Evolutionary conservation across 768 basidiomycete species (phyloP), one percentile per base, ranked within the genome.

Genomic region (Pluteus cervinus): DNA sequence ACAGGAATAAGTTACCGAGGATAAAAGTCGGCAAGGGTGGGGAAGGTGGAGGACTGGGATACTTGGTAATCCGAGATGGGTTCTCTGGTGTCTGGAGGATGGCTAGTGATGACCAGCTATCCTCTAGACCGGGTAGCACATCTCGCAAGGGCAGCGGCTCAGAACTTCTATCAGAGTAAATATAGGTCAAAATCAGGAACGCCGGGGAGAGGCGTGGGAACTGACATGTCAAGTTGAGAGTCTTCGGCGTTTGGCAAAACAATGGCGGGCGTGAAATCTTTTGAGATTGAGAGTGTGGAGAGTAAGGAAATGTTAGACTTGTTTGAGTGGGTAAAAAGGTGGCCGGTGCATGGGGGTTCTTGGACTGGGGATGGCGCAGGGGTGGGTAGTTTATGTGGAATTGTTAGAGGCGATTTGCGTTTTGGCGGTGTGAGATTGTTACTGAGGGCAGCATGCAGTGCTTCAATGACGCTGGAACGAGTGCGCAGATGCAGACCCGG

Each of bases 1-100:
- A 90, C 22, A 97, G 58, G 35, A 83, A 72, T 15, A 98, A 62
- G 56, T 98, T 97, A n/a, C 93, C 93, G 7, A 94, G 60, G 9
- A 51, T 51, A 20, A 62, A 59, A 39, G 43, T 36, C 2, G 42
- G 43, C 12, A 28, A 17, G 29, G 37, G 35, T 34, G 38, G 29
- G 37, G 34, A 14, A 37, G 50, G 17, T 33, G 26, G 10, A 16
- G 25, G 12, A 18, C 23, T 18, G 10, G 24, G 20, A 11, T 2
- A 23, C 15, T 33, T 33, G 11, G 16, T 9, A n/a, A n/a, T 9
- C 25, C 25, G 21, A 15, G 5, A 5, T 36, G 23, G 6, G n/a
- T n/a, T 14, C 21, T 7, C n/a, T 24, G n/a, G 10, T 24, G 34
- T 9, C 21, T 14, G 14, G 11, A 24, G 2, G 22, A 9, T 10